These are phyloP conservation scores for Saccharomyces mikatae DNA, from an alignment of 805 yeast genomes.

Conservation along the genomic window DNA sequence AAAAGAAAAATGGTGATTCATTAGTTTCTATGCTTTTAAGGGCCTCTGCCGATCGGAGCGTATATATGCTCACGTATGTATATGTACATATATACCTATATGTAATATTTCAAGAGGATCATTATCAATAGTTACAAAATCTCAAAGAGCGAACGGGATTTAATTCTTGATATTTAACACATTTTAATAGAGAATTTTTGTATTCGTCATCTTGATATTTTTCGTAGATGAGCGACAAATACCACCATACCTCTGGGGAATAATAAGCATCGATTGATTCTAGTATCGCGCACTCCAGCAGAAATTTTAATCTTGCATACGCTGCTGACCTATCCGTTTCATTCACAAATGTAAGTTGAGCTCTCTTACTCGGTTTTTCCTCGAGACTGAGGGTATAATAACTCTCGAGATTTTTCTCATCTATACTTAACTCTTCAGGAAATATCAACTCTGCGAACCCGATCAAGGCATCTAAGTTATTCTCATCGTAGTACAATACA, in stretches of 20 bases:
- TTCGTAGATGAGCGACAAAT: constrained; percentile 56
- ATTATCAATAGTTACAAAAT: constrained; percentile 19
- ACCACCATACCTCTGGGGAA: constrained; percentile 62
- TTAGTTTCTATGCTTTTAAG: background rate
- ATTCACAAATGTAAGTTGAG: constrained; percentile 38
- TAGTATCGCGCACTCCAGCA: constrained; percentile 33
- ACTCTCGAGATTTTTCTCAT: background rate
- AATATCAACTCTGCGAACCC: constrained; percentile 48
- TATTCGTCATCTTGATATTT: constrained; percentile 42
- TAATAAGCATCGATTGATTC: constrained; percentile 36
- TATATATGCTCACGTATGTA: background rate
- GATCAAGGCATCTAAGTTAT: constrained; percentile 43
- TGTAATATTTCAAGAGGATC: background rate
- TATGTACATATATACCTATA: background rate
- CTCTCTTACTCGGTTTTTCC: background rate
- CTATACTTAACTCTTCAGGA: constrained; percentile 28
- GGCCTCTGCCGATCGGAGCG: background rate
- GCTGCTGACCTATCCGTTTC: constrained; percentile 53
- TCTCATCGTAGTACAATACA: constrained; percentile 43
- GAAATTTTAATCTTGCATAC: constrained; percentile 40
- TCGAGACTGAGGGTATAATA: background rate
- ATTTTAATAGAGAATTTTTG: constrained; percentile 50
- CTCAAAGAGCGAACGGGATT: constrained; percentile 45
- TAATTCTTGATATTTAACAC: constrained; percentile 55
- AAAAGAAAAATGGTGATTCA: background rate